Percentiles rank a stretch among this genome's conserved stretches.
phyloP scores from a whole-genome alignment of 2,329 filamentous ascomycete species.

The Neonectria ditissima region DNA sequence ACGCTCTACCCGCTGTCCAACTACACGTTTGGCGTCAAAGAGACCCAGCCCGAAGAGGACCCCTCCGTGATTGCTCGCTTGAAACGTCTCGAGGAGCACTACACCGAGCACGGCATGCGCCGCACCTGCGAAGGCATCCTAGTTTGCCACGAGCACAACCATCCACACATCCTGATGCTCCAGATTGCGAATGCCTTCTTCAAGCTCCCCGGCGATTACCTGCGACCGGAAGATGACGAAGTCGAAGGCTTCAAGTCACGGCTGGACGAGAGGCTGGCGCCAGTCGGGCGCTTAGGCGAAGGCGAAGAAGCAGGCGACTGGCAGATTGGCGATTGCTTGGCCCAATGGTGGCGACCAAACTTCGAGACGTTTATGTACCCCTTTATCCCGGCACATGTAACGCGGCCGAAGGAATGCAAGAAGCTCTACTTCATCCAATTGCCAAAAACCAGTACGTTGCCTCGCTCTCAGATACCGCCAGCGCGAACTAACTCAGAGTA shows the following conservation, averaged over 20 bases:
- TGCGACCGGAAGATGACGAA: constrained; percentile 90
- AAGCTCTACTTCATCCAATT: constrained; percentile 98
- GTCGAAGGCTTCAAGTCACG: constrained; percentile 93
- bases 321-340: constrained; percentile 93
- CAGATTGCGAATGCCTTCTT: constrained; percentile 99
- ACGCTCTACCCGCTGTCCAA: constrained; percentile 95
- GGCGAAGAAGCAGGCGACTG: constrained; percentile 88
- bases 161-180: constrained; percentile 98
- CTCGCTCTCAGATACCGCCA: not conserved
- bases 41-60: constrained; percentile 97
- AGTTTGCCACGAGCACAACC: constrained; percentile 98
- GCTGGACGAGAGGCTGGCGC: constrained; percentile 92
- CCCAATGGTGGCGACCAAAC: constrained; percentile 99
- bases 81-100: constrained; percentile 96
- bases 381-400: constrained; percentile 95
- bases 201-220: constrained; percentile 97
- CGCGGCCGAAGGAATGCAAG: constrained; percentile 97
- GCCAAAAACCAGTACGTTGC: constrained; percentile 82
- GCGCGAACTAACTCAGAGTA: constrained; percentile 51
- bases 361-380: constrained; percentile 99
- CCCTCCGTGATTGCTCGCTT: constrained; percentile 93
- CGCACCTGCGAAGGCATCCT: constrained; percentile 97
- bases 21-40: constrained; percentile 99
- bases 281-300: constrained; percentile 87
- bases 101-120: constrained; percentile 91